Evolutionary conservation across 345 rosid species (phyloP), one percentile per base, ranked within the genome.

Genomic region (Draba incana): DNA sequence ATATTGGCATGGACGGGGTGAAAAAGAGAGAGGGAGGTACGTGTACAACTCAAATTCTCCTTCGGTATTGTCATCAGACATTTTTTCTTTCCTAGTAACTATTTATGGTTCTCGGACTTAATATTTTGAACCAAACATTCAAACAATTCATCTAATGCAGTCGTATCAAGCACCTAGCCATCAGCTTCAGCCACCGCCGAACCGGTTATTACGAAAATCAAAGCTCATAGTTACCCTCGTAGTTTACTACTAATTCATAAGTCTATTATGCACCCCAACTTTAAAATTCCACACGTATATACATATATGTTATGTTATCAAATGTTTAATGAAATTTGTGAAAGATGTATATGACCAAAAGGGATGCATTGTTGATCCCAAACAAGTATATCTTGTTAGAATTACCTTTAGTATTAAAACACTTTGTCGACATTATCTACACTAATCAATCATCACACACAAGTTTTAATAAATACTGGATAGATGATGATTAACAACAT

Each of bases 31-130:
- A 50, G 20, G 20, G 2, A 70, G 27, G 48, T 64, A 71, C 64
- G 69, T 45, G 63, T 53, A 33, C 68, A 51, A 3, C 52, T 51
- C 30, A 2, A 51, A 30, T 51, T 59, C 53, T 31, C 53, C 74
- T 62, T 52, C 3, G 68, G 55, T 61, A 51, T 70, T 50, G 52
- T 51, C 53, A 50, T 61, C 68, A 52, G 68, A 62, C 20, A 9
- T 30, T 50, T 50, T 42, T 50, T 3, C 9, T 15, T 4, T 50
- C 47, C 33, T 7, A 10, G 20, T 6, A 42, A 45, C 2, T 14
- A 14, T 43, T n/a, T 5, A n/a, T 5, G n/a, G 1, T 31, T 28
- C 5, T 28, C 39, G 10, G 39, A 8, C 0, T 35, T 35, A 8
- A 8, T 8, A 35, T 7, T 35, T 35, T 33, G 2, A 25, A 27